phyloP scores from a whole-genome alignment of 352 stramenopile species.

The Globisporangium camurandrum region DNA sequence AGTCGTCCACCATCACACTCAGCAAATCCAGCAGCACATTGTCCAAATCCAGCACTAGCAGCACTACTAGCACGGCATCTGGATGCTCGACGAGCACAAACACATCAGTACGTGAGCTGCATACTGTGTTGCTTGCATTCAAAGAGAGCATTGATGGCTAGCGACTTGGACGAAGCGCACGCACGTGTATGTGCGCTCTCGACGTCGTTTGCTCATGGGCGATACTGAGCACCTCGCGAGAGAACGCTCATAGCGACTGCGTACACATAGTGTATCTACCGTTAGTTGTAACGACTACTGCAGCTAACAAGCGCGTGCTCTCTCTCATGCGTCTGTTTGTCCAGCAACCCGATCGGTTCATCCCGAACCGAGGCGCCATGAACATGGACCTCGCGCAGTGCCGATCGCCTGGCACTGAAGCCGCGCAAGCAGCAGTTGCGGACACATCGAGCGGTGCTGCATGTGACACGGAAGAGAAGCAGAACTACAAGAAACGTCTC shows the following conservation, averaged over 20 bases:
- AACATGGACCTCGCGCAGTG: conserved; percentile 78
- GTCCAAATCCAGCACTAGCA: conserved; percentile 13
- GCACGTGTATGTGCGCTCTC: no score
- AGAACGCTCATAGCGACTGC: no score
- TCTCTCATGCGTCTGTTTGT: not conserved
- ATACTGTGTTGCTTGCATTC: not conserved
- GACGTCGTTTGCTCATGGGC: no score
- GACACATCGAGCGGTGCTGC: conserved; percentile 1
- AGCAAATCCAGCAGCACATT: conserved; percentile 5
- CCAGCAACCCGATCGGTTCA: conserved; percentile 74
- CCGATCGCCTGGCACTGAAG: conserved; percentile 46
- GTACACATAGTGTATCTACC: no score
- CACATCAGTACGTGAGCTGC: conserved; percentile 3
- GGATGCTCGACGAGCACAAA: not conserved
- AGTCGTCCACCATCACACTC: conserved; percentile 11
- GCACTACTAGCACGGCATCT: conserved; percentile 1
- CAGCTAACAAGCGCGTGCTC: not conserved
- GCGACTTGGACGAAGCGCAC: no score
- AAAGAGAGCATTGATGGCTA: no score
- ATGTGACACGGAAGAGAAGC: conserved; percentile 63
- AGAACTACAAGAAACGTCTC: conserved; percentile 78
- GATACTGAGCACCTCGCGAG: no score
- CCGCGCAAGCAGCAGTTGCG: conserved; percentile 26
- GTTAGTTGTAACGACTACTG: no score
- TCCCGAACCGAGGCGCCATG: conserved; percentile 81